Base-by-base conservation (phyloP, 352 stramenopile species). In the Globisporangium nodosum region DNA sequence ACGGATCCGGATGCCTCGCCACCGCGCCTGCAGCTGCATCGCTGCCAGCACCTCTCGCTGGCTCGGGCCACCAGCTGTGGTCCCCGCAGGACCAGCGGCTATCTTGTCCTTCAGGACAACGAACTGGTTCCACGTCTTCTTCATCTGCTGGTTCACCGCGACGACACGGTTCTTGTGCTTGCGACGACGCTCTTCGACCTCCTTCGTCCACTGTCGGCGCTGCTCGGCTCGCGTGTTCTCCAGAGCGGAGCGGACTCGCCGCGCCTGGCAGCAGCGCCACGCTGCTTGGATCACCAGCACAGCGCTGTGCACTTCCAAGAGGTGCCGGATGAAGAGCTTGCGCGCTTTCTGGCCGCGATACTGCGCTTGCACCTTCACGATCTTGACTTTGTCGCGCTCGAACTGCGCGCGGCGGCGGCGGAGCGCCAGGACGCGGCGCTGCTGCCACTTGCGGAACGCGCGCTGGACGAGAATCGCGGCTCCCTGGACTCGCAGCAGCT, bases 311-410 rank as follows among this genome's bases (percentile, higher is more conserved):
- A 83, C 58, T 27, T 68, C 54, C 0, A 52, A 1, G 12, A 61
- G 65, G 39, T 87, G 62, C 5, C 61, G 53, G 6, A 33, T 53
- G 42, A 64, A 66, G 27, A 56, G 67, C 61, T 50, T 65, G 15
- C 73, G 76, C 1, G 70, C 66, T 47, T 74, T 45, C 27, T 68
- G 69, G 8, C 76, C 73, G 12, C 81, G 74, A 55, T 63, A 87
- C 39, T 73, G 62, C 8, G 81, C 70, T 58, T 90, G 81, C 3
- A 90, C 63, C 35, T 73, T 67, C 0, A 85, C 15, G 31, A 87
- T 80, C 33, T 75, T 75, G 37, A 27, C 24, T 33, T 88, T 88
- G 46, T 90, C 81, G 8, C 74, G 63, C 33, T 90, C 78, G 65
- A 90, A 90, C 20, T 73, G 68, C 43, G 70, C 74, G 9, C 81